phyloP scores from a whole-genome alignment of 257 asterid genomes.

The Osmanthus fragrans region DNA sequence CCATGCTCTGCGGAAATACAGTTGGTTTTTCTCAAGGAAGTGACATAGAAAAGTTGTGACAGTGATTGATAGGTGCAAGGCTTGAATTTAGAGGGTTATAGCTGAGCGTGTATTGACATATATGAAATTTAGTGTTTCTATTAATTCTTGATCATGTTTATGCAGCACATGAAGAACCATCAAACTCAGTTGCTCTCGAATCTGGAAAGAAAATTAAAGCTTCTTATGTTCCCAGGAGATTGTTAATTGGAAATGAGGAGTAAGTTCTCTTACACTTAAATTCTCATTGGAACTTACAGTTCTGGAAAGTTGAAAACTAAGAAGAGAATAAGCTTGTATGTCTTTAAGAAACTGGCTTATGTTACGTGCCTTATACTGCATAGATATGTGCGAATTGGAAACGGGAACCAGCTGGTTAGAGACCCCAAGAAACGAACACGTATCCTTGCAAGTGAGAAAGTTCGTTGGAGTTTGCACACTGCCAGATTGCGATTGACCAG shows the following conservation, averaged over 20 bases:
- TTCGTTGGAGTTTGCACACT: slow-evolving; percentile 95
- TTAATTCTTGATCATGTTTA: slow-evolving; percentile 18
- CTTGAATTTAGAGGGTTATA: not conserved
- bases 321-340: slow-evolving; percentile 1
- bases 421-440: slow-evolving; percentile 94
- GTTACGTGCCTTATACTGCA: slow-evolving; percentile 23
- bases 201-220: slow-evolving; percentile 49
- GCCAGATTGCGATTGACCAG: slow-evolving; percentile 85
- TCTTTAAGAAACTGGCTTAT: slow-evolving; percentile 11
- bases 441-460: slow-evolving; percentile 83
- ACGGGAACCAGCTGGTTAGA: slow-evolving; percentile 88
- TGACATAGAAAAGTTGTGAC: not conserved
- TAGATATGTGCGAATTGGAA: slow-evolving; percentile 89
- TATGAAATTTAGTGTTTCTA: not conserved
- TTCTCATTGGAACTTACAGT: slow-evolving; percentile 5
- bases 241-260: slow-evolving; percentile 83
- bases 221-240: slow-evolving; percentile 74
- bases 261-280: slow-evolving; percentile 42
- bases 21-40: not conserved
- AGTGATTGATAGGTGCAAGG: not conserved
- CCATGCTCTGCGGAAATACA: not conserved
- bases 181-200: slow-evolving; percentile 34
- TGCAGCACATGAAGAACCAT: slow-evolving; percentile 55
- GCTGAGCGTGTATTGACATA: not conserved
- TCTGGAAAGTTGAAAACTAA: slow-evolving; percentile 8